Percentiles rank a stretch among this genome's conserved stretches.
These are phyloP conservation scores for Penicillium concentricum DNA, from an alignment of 2,329 filamentous ascomycete species.

Conservation along the genomic window DNA sequence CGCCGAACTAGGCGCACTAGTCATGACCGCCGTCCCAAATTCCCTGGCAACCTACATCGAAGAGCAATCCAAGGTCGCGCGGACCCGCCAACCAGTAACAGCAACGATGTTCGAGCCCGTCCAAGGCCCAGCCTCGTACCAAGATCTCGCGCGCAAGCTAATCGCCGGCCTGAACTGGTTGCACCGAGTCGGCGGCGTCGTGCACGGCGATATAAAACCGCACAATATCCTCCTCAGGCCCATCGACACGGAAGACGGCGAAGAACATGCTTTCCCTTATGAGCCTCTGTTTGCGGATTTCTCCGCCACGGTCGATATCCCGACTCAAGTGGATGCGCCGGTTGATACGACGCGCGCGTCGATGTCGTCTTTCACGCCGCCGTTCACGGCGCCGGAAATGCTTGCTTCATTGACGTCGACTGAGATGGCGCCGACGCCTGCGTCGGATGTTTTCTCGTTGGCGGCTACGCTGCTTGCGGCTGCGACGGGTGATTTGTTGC, in stretches of 20 bases:
- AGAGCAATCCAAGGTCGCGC: slow-evolving; percentile 30
- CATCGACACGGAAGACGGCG: slow-evolving; percentile 10
- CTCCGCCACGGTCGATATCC: slow-evolving; percentile 39
- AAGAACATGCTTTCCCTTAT: slow-evolving; percentile 31
- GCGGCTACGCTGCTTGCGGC: slow-evolving; percentile 47
- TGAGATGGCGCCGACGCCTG: slow-evolving; percentile 34
- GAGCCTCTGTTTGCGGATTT: slow-evolving; percentile 48
- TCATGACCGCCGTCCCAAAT: slow-evolving; percentile 47
- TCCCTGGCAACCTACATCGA: slow-evolving; percentile 44
- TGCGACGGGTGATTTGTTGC: slow-evolving; percentile 46
- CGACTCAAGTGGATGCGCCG: slow-evolving; percentile 4
- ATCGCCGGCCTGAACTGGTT: slow-evolving; percentile 46
- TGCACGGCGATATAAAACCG: slow-evolving; percentile 52
- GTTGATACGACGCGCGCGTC: slow-evolving; percentile 19
- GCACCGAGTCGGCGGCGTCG: slow-evolving; percentile 39
- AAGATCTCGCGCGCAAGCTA: slow-evolving; percentile 40
- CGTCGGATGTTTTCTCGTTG: slow-evolving; percentile 48
- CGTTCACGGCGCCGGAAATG: slow-evolving; percentile 48
- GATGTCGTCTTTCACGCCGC: slow-evolving; percentile 45
- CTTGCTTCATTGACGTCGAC: slow-evolving; percentile 39
- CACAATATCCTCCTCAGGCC: slow-evolving; percentile 44
- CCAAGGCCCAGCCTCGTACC: slow-evolving; percentile 42
- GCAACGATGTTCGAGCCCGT: slow-evolving; percentile 48
- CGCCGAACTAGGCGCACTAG: slow-evolving; percentile 37
- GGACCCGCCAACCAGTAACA: slow-evolving; percentile 36